These are phyloP conservation scores for Lepidopterella palustris DNA, from an alignment of 495 filamentous ascomycete genomes.

Conservation along the genomic window DNA sequence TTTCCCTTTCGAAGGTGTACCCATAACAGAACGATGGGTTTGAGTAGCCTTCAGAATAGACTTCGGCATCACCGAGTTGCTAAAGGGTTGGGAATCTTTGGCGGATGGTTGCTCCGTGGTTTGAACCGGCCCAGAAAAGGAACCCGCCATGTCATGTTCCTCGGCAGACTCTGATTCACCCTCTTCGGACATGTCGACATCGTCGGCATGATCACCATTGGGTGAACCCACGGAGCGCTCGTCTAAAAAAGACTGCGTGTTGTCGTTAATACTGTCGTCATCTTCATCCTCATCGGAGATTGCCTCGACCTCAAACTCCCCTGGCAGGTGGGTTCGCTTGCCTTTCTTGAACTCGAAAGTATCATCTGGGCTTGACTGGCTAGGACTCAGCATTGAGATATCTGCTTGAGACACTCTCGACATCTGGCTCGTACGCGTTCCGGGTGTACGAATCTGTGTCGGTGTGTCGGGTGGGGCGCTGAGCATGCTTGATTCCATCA, in stretches of 20 bases:
- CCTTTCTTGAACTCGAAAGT: constrained; percentile 76
- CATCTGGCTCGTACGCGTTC: constrained; percentile 24
- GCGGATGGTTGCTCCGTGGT: constrained; percentile 53
- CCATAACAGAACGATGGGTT: constrained; percentile 7
- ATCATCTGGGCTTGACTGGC: constrained; percentile 58
- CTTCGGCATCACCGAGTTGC: constrained; percentile 41
- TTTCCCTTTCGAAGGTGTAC: constrained; percentile 36
- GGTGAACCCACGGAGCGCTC: constrained; percentile 77
- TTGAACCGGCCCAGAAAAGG: constrained; percentile 58
- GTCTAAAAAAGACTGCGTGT: constrained; percentile 76
- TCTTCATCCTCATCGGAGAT: constrained; percentile 45
- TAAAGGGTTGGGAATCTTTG: constrained; percentile 25
- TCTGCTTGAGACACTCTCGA: constrained; percentile 27
- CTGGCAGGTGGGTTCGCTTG: constrained; percentile 54
- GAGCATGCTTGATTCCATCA: constrained; percentile 45
- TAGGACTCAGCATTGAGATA: constrained; percentile 36
- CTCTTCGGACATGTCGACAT: constrained; percentile 54
- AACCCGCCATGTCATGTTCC: constrained; percentile 71
- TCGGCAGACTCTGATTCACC: constrained; percentile 59
- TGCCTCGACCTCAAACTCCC: constrained; percentile 62
- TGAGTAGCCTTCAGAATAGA: constrained; percentile 43
- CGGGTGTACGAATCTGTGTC: constrained; percentile 41
- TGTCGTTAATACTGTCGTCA: constrained; percentile 29
- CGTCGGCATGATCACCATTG: constrained; percentile 58
- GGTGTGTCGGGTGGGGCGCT: constrained; percentile 55